Base-by-base conservation (phyloP, 371 early-diverging fungal species). In the Mucor plumbeus region DNA sequence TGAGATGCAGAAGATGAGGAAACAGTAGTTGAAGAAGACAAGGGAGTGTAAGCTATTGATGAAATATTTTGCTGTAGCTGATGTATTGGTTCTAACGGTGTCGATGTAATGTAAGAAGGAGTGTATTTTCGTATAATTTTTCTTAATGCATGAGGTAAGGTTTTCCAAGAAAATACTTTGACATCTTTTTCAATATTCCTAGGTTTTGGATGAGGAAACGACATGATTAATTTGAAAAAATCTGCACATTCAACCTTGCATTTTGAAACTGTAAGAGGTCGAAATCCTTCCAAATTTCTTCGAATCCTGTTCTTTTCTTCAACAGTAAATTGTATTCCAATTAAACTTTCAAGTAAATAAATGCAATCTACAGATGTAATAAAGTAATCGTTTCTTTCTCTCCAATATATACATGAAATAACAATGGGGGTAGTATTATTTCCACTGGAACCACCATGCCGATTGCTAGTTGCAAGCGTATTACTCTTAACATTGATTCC, bases 251-350 rank as follows among this genome's bases (percentile, higher is more conserved):
- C 88, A 11, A 82, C 70, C 65, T 90, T 90, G 68, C 83, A 78
- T 68, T 94, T 94, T 62, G 88, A 85, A 5, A 91, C 89, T 0
- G 94, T 94, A 14, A 89, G 65, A 0, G 95, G 95, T 5, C 88
- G 84, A 78, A 91, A 94, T 0, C 88, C 91, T 70, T 94, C 93
- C 15, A 94, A 73, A 59, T 93, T 94, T 57, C 95, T 86, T 5
- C 95, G 86, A 17, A 94, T 89, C 7, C 95, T 82, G 68, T 94
- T 94, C 75, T 92, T 94, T 69, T 92, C 93, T 69, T 93, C 93
- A 1, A 91, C 89, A 0, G 88, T 89, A 61, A 94, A 91, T 0
- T 84, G 79, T 8, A 89, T 87, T 1, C 86, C 87, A 59, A 93
- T 88, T 33, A 94, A 63, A 4, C 84, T 80, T 74, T 94, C 92